A percentile compares a stretch with the other conserved stretches of the same genome.
Conservation (phyloP, 176 grass and related monocot genomes). For the Carex pumila region DNA sequence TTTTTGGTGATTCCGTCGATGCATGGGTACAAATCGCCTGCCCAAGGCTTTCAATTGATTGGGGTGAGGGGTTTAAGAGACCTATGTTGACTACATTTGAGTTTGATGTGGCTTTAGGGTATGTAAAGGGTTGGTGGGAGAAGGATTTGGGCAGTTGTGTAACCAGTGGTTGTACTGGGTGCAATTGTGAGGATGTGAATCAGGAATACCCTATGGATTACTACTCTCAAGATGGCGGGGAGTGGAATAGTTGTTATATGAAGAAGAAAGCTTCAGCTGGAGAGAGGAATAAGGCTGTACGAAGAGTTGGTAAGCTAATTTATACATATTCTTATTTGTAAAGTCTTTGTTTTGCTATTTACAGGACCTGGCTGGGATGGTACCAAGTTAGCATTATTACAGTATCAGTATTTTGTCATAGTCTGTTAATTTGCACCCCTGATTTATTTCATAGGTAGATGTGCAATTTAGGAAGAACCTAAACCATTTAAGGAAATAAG, state of each 20-base stretch:
- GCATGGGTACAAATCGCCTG: conserved; percentile 97
- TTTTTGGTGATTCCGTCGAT: conserved; percentile 69
- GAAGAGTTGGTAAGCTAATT: conserved; percentile 38
- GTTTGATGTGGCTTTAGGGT: conserved; percentile 76
- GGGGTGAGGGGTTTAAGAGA: conserved; percentile 87
- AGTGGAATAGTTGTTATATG: conserved; percentile 93
- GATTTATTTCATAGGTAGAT: not conserved
- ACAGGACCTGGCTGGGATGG: not conserved
- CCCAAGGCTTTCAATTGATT: conserved; percentile 84
- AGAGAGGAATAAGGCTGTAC: conserved; percentile 27
- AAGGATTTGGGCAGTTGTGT: conserved; percentile 26
- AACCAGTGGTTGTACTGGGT: not conserved
- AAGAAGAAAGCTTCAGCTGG: conserved; percentile 50
- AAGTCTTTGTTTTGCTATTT: not conserved
- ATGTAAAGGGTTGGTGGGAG: conserved; percentile 92
- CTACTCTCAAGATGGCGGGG: conserved; percentile 82
- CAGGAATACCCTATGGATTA: conserved; percentile 90
- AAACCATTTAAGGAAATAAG: not conserved
- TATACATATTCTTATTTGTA: not conserved
- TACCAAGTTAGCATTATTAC: not conserved
- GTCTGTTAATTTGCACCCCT: not conserved
- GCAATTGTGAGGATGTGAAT: conserved; percentile 28
- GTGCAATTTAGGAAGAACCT: not conserved
- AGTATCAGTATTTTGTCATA: not conserved
- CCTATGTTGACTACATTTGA: conserved; percentile 87